Conservation (phyloP, 305 asterid species). For the Rubia balearica region DNA sequence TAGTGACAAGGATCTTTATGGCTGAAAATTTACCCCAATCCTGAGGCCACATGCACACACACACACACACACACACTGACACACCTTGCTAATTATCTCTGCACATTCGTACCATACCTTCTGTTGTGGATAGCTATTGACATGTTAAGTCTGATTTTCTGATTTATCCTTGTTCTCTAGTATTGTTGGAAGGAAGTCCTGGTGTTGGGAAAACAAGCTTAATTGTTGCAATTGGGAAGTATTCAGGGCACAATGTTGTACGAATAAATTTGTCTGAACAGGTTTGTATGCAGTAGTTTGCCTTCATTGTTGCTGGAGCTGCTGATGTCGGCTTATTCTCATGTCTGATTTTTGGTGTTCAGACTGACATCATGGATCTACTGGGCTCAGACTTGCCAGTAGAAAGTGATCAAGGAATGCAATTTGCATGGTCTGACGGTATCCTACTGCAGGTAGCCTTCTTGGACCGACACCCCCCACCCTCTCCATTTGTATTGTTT, state of each 20-base stretch:
- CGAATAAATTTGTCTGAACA: conserved; percentile 96
- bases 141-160: conserved; percentile 19
- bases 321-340: neutral
- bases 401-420: conserved; percentile 89
- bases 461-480: neutral
- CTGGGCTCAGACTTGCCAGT: conserved; percentile 96
- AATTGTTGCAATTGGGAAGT: conserved; percentile 80
- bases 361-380: conserved; percentile 98
- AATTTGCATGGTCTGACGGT: conserved; percentile 98
- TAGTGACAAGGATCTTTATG: conserved; percentile 3
- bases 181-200: conserved; percentile 97
- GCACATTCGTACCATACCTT: neutral
- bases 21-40: neutral
- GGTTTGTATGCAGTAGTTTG: conserved; percentile 31
- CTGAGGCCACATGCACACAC: neutral
- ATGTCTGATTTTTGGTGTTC: conserved; percentile 26
- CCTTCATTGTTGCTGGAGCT: neutral
- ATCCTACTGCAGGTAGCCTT: conserved; percentile 81
- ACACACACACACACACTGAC: neutral
- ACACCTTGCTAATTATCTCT: neutral
- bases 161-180: conserved; percentile 37
- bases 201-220: conserved; percentile 99
- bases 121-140: neutral
- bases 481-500: neutral
- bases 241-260: conserved; percentile 90